Evolutionary conservation across 345 rosid genomes (phyloP).

Genomic region (Salix suchowensis): DNA sequence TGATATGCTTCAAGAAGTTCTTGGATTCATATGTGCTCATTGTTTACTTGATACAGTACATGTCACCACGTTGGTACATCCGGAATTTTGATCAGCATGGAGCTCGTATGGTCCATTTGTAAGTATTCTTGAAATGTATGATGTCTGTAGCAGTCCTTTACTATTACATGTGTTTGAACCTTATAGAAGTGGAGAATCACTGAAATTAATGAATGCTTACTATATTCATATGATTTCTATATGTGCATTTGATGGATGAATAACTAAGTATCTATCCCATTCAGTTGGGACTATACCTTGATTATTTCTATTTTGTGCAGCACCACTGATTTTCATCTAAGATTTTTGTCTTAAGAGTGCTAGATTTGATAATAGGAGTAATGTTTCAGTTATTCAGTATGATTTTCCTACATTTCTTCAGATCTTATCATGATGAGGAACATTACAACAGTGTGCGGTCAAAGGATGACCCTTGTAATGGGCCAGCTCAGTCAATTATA

Average conservation of each 20-base stretch:
- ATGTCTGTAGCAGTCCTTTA: conserved; percentile 9
- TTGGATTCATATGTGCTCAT: not conserved
- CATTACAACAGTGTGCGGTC: conserved; percentile 82
- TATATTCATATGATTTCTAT: not conserved
- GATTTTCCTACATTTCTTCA: conserved; percentile 14
- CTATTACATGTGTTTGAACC: not conserved
- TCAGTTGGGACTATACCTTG: not conserved
- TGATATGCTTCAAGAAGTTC: not conserved
- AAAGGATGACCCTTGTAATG: conserved; percentile 65
- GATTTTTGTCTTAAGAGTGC: not conserved
- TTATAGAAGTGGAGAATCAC: not conserved
- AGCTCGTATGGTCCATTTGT: conserved; percentile 83
- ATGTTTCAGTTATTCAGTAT: not conserved
- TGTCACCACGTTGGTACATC: conserved; percentile 93
- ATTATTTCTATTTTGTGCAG: not conserved
- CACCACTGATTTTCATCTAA: not conserved
- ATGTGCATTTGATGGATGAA: not conserved
- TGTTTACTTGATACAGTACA: conserved; percentile 36
- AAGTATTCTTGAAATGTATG: conserved; percentile 31
- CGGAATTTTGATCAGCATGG: conserved; percentile 59
- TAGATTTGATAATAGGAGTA: not conserved
- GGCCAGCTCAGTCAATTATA: conserved; percentile 65
- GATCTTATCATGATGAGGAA: conserved; percentile 95
- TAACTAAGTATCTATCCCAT: not conserved
- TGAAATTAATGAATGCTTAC: not conserved